Evolutionary conservation across 768 basidiomycete genomes (phyloP).

Genomic region (Lentinula lateritia): DNA sequence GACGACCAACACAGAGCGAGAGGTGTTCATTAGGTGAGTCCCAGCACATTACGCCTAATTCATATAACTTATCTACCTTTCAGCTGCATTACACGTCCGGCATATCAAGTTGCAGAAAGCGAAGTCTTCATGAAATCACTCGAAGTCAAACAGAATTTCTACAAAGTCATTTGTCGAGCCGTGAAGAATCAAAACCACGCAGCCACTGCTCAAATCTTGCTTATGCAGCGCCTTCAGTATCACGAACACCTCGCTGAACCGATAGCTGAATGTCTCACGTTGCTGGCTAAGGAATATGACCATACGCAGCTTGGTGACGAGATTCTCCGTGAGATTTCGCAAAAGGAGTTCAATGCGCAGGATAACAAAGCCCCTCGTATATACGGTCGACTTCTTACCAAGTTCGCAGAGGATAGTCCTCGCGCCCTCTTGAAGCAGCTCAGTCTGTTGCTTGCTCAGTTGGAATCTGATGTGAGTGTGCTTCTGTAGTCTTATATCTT

Average conservation of each 20-base stretch:
- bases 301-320: constrained; percentile 88
- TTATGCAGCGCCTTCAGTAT: constrained; percentile 90
- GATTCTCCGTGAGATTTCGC: constrained; percentile 81
- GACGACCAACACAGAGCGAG: constrained; percentile 82
- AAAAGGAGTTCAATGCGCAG: constrained; percentile 54
- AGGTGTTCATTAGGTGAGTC: constrained; percentile 78
- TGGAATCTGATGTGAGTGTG: constrained; percentile 83
- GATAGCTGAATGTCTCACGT: constrained; percentile 84
- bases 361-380: constrained; percentile 86
- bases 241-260: constrained; percentile 92
- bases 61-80: constrained; percentile 1
- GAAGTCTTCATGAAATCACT: constrained; percentile 83
- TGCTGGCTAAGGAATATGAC: constrained; percentile 83
- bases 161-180: constrained; percentile 85
- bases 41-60: background rate
- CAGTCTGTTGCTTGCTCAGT: constrained; percentile 72
- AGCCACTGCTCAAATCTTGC: constrained; percentile 79
- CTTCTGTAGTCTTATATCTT: background rate
- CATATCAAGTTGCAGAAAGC: constrained; percentile 80
- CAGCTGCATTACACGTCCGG: constrained; percentile 85
- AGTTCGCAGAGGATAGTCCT: constrained; percentile 75
- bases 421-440: constrained; percentile 86
- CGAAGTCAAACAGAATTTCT: constrained; percentile 67
- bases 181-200: constrained; percentile 89
- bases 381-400: constrained; percentile 80